Evolutionary conservation across 2,329 filamentous ascomycete genomes (phyloP).

Genomic region (Venturia nashicola): DNA sequence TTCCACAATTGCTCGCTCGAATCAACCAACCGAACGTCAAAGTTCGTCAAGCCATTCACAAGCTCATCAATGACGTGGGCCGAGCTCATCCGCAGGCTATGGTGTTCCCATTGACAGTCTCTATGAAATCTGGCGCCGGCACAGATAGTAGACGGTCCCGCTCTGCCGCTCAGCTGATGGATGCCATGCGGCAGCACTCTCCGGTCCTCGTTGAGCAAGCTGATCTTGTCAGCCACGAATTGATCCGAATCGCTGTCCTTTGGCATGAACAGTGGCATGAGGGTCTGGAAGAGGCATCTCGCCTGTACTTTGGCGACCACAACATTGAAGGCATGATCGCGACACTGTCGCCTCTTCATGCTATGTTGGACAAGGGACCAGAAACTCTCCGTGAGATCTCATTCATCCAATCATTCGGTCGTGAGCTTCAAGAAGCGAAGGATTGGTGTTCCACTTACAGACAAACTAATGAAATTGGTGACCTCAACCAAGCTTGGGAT

Average conservation of each 20-base stretch:
- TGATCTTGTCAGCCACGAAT: conserved; percentile 85
- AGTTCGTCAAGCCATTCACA: conserved; percentile 83
- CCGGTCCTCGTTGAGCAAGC: conserved; percentile 87
- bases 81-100: conserved; percentile 90
- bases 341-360: conserved; percentile 79
- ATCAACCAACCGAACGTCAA: conserved; percentile 92
- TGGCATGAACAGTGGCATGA: conserved; percentile 99
- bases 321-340: conserved; percentile 97
- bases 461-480: conserved; percentile 76
- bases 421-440: conserved; percentile 85
- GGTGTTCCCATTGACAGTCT: conserved; percentile 93
- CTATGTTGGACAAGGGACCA: conserved; percentile 77
- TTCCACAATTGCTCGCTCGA: conserved; percentile 89
- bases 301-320: conserved; percentile 92
- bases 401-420: conserved; percentile 92
- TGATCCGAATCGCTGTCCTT: conserved; percentile 90
- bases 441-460: conserved; percentile 94
- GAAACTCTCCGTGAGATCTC: conserved; percentile 93
- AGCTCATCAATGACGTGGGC: conserved; percentile 82
- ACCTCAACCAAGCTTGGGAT: conserved; percentile 98
- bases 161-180: conserved; percentile 89
- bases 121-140: conserved; percentile 82
- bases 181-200: conserved; percentile 93
- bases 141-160: conserved; percentile 58
- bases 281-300: conserved; percentile 88